These are phyloP conservation scores for Cytospora piceae DNA, from an alignment of 2,329 filamentous ascomycete species.

Conservation along the genomic window DNA sequence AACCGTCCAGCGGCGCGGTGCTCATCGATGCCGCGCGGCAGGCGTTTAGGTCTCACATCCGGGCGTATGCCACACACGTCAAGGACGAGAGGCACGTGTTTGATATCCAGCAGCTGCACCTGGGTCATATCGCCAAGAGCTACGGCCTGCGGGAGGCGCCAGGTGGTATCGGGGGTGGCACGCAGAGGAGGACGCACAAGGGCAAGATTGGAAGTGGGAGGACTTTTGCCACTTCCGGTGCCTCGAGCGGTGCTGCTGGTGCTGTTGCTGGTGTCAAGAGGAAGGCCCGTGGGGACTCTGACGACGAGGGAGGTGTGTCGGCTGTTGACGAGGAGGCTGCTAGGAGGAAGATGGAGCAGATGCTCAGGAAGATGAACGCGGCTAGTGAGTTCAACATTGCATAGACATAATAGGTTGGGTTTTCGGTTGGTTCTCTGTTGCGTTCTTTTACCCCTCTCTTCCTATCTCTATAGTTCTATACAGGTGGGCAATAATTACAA, in stretches of 20 bases:
- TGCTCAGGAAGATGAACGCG: slow-evolving; percentile 58
- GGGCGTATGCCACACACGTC: slow-evolving; percentile 93
- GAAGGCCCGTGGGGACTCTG: slow-evolving; percentile 40
- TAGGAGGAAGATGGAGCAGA: slow-evolving; percentile 67
- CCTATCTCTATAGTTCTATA: background rate
- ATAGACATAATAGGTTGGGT: slow-evolving; percentile 1
- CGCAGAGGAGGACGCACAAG: slow-evolving; percentile 49
- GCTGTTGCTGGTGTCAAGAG: slow-evolving; percentile 28
- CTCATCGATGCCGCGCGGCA: slow-evolving; percentile 80
- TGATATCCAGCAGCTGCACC: slow-evolving; percentile 86
- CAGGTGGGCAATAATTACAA: background rate
- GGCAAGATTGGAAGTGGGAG: slow-evolving; percentile 43
- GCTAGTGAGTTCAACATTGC: slow-evolving; percentile 71
- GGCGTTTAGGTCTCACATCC: slow-evolving; percentile 88
- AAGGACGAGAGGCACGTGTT: slow-evolving; percentile 84
- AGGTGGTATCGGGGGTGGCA: slow-evolving; percentile 71
- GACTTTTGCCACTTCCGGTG: slow-evolving; percentile 28
- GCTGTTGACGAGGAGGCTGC: slow-evolving; percentile 59
- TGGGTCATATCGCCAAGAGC: slow-evolving; percentile 92
- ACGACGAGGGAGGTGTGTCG: slow-evolving; percentile 46
- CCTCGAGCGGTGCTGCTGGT: slow-evolving; percentile 16
- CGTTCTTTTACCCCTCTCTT: background rate
- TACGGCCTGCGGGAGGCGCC: slow-evolving; percentile 90
- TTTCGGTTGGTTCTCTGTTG: background rate
- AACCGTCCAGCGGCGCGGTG: slow-evolving; percentile 47